Evolutionary conservation across 2,329 filamentous ascomycete species (phyloP).

Genomic region (Pestalotiopsis sp.): DNA sequence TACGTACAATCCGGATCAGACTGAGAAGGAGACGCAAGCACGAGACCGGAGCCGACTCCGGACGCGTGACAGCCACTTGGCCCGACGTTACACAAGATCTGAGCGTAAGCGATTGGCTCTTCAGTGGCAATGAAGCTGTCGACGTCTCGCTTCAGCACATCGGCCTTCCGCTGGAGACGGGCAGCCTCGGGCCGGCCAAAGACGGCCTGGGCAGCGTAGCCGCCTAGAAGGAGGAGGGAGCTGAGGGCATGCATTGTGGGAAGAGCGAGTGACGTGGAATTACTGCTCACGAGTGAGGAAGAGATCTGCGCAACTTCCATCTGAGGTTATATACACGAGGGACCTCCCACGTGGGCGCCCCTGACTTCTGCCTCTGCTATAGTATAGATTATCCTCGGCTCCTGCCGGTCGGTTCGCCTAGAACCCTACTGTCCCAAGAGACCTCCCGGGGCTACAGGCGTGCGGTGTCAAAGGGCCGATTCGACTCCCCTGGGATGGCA

Average conservation of each 20-base stretch:
- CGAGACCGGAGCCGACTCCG: slow-evolving; percentile 51
- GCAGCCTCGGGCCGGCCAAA: slow-evolving; percentile 44
- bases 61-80: slow-evolving; percentile 50
- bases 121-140: slow-evolving; percentile 57
- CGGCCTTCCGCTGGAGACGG: slow-evolving; percentile 32
- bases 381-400: slow-evolving; percentile 11
- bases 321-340: slow-evolving; percentile 26
- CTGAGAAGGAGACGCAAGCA: slow-evolving; percentile 60
- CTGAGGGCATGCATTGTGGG: slow-evolving; percentile 55
- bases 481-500: not conserved
- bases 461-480: slow-evolving; percentile 16
- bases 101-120: slow-evolving; percentile 51
- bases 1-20: slow-evolving; percentile 57
- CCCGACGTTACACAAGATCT: slow-evolving; percentile 63
- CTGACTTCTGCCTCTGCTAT: not conserved
- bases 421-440: not conserved
- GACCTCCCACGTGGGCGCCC: slow-evolving; percentile 13
- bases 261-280: slow-evolving; percentile 30
- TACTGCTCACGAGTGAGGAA: slow-evolving; percentile 19
- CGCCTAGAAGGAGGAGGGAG: slow-evolving; percentile 53
- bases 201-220: slow-evolving; percentile 52
- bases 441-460: not conserved
- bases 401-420: not conserved
- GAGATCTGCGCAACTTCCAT: slow-evolving; percentile 26
- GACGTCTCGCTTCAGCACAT: slow-evolving; percentile 49